Base-by-base conservation (phyloP, 805 yeast genomes). In the Candida broadrunensis region DNA sequence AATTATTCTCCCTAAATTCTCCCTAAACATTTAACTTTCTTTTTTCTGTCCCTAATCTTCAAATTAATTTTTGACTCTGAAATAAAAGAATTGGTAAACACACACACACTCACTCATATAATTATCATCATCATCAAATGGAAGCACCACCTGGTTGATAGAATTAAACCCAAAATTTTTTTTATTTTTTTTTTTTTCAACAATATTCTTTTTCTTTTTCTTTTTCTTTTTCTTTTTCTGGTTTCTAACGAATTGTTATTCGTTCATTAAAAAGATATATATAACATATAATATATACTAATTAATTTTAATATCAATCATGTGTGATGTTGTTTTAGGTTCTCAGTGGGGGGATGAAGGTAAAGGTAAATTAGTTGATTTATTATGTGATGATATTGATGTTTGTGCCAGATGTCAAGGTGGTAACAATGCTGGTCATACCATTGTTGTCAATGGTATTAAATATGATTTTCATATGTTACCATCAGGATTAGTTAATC, bases 341-440 rank as follows among this genome's bases (percentile, higher is more conserved):
- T 74, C 98, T 68, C 99, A 93, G 70, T 93, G 99, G 99, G 99
- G 99, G 50, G 99, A 93, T 62, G 99, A 93, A 80, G 99, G 99
- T 62, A 93, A 93, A 64, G 99, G 99, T 44, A 93, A 93, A 68
- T 78, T 93, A 44, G 99, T 93, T 37, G 99, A 93, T 63, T 73
- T 93, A 42, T 77, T 93, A 38, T 95, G 98, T 68, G 98, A 91
- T 57, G 82, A 88, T 51, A 85, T 93, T 55, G 98, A 93, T 53
- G 91, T 93, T 32, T 95, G 97, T 64, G 97, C 98, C 21, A 80
- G 99, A 64, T 91, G 98, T 70, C 90, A 85, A 62, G 99, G 99
- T 67, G 99, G 99, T 60, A 93, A 93, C 75, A 93, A 93, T 62
- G 99, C 99, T 21, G 99, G 99, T 26, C 99, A 93, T 65, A 93